Base-by-base conservation (phyloP, 352 stramenopile genomes). In the Phytophthora sansomeana region DNA sequence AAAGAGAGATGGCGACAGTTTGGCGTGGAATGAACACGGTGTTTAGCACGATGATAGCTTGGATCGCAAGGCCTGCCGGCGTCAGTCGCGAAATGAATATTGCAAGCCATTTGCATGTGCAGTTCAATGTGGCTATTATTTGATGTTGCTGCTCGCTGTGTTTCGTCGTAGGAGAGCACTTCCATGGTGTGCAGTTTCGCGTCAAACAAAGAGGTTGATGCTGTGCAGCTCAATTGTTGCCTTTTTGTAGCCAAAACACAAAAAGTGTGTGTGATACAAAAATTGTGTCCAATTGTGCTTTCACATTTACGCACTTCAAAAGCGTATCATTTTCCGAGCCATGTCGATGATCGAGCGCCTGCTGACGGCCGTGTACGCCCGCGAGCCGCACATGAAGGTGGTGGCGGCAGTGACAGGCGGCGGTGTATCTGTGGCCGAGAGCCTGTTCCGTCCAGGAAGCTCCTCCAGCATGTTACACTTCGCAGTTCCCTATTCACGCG, bases 401-500 rank as follows among this genome's bases (percentile, higher is more conserved):
- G 83, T 76, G 24, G 69, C 80, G 42, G 76, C 72, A 3, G 79
- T 75, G 41, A 91, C 85, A 0, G 85, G 85, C n/a, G 85, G 85
- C 10, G 85, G 85, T 0, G 60, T 75, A 0, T 77, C 75, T 6
- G 75, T 74, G 3, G 65, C 78, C 3, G 67, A 85, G 49, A 65
- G 75, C 14, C 76, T 91, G 24, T 88, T 91, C 49, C 67, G 69
- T 16, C 42, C 73, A 7, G 83, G 81, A 14, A 91, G 81, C 44
- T 93, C 83, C 24, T 90, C 83, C 53, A 90, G 80, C 33, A 87
- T 93, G 77, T 57, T 91, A 42, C 74, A 90, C 55, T 91, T 87
- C 61, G 67, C 74, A 26, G 74, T 93, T 32, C 83, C 83, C 19
- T 93, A 93, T 61, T 81, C 83, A 14, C 83, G 81, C 52, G 63